Evolutionary conservation across 768 basidiomycete species (phyloP), one percentile per base, ranked within the genome.

Genomic region (Pulveroboletus sp.): DNA sequence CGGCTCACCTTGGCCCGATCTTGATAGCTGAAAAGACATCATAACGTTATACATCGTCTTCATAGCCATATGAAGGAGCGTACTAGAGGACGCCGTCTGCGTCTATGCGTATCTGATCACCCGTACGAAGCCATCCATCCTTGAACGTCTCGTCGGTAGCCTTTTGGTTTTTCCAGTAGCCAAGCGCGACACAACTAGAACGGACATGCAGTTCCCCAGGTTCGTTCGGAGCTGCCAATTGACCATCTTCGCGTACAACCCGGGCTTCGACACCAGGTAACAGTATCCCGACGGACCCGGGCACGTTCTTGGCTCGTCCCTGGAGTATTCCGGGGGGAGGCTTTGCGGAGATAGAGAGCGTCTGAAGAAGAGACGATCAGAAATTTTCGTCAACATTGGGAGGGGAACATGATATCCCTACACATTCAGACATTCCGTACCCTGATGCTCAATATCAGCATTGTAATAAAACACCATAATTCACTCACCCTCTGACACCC

Each of bases 41-140:
- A 39, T 30, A 4, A 37, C 7, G 18, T 21, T 3, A 14, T n/a
- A 26, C 43, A 24, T 9, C 26, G n/a, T 2, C 18, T 27, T 11
- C 3, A 18, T 8, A 9, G 11, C 6, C 17, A 2, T 8, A 26
- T 51, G 42, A 21, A 43, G 36, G 39, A 21, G 70, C 81, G 37
- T 51, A 88, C 86, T 77, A 90, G 60, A 89, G 81, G 50, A 79
- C 75, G 0, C 80, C 81, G 5, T 82, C 70, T 52, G 73, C 71
- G 54, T 86, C 78, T 5, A 81, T 77, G 35, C 75, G 68, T 60
- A 89, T 85, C 46, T 75, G 71, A 63, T 92, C 89, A 3, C 89
- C 89, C 0, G 86, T 90, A 46, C 71, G 73, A 24, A 92, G 57
- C 89, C 89, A 92, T 17, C 87, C 86, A 39, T 78, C 73, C 11